Evolutionary conservation across 805 yeast genomes (phyloP).

Genomic region (Helenozyma rhizophorensis): DNA sequence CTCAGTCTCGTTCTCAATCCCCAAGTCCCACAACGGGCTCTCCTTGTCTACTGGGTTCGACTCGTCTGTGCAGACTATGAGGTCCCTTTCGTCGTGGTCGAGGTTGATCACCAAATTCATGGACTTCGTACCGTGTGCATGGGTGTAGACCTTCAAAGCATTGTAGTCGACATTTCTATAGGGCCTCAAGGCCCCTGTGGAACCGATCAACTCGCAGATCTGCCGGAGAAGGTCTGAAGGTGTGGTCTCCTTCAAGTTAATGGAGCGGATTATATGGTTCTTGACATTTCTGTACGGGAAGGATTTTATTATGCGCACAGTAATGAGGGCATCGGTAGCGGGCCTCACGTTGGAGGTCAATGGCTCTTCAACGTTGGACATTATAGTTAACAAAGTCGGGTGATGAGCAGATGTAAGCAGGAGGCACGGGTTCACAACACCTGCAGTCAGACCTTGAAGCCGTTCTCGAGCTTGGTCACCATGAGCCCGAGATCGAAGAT

Average conservation of each 20-base stretch:
- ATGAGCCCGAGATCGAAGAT: conserved; percentile 23
- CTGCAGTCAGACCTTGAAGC: conserved; percentile 18
- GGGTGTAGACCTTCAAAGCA: conserved; percentile 80
- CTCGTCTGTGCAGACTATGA: conserved; percentile 28
- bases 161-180: conserved; percentile 73
- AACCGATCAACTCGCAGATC: conserved; percentile 41
- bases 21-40: conserved; percentile 31
- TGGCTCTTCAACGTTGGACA: conserved; percentile 37
- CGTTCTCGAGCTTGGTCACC: conserved; percentile 20
- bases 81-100: conserved; percentile 75
- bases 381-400: background rate
- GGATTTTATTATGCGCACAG: conserved; percentile 84
- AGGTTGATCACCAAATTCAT: conserved; percentile 88
- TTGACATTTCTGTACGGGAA: conserved; percentile 88
- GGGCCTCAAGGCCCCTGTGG: conserved; percentile 73
- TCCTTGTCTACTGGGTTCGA: conserved; percentile 8
- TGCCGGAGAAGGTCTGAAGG: conserved; percentile 58
- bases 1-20: conserved; percentile 84
- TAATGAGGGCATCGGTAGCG: conserved; percentile 66
- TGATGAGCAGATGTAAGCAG: background rate
- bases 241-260: conserved; percentile 67
- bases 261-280: conserved; percentile 62
- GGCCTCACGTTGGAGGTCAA: conserved; percentile 77
- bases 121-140: conserved; percentile 93
- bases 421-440: conserved; percentile 12